These are phyloP conservation scores for Phytophthora idaei DNA, from an alignment of 352 stramenopile genomes.

Conservation along the genomic window DNA sequence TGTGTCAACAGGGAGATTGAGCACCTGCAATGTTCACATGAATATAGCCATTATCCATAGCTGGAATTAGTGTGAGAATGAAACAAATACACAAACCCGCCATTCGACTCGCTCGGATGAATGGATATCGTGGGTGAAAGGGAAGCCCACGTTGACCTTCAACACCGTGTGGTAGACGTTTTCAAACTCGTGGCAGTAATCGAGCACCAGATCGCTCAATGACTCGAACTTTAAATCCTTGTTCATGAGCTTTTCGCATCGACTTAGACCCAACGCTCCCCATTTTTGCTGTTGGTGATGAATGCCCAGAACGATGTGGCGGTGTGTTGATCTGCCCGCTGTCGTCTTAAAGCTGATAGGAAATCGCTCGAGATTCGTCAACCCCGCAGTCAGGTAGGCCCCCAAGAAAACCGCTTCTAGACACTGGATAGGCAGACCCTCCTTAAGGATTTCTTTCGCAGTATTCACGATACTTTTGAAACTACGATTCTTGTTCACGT, in stretches of 20 bases:
- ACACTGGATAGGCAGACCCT: conserved; percentile 89
- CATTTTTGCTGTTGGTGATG: conserved; percentile 79
- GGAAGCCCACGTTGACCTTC: conserved; percentile 87
- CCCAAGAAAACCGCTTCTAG: conserved; percentile 88
- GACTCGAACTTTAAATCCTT: conserved; percentile 84
- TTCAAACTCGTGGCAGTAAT: conserved; percentile 72
- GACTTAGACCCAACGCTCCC: conserved; percentile 84
- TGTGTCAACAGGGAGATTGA: conserved; percentile 64
- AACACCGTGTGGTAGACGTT: conserved; percentile 68
- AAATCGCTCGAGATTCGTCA: conserved; percentile 76
- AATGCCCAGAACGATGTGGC: conserved; percentile 84
- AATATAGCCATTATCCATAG: conserved; percentile 2
- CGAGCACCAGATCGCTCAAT: conserved; percentile 75
- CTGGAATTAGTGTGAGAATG: neutral
- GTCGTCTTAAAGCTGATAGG: conserved; percentile 88
- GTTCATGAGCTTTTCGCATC: conserved; percentile 84
- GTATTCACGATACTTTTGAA: conserved; percentile 89
- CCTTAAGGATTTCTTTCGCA: conserved; percentile 84
- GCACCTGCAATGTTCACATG: conserved; percentile 38
- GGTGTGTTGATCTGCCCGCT: conserved; percentile 63
- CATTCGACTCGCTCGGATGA: conserved; percentile 89
- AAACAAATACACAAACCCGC: conserved; percentile 49
- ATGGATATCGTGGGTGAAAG: conserved; percentile 85
- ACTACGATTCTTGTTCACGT: conserved; percentile 88
- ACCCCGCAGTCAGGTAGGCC: conserved; percentile 75